Conservation (phyloP, 352 stramenopile species). For the Globisporangium iwayamae region DNA sequence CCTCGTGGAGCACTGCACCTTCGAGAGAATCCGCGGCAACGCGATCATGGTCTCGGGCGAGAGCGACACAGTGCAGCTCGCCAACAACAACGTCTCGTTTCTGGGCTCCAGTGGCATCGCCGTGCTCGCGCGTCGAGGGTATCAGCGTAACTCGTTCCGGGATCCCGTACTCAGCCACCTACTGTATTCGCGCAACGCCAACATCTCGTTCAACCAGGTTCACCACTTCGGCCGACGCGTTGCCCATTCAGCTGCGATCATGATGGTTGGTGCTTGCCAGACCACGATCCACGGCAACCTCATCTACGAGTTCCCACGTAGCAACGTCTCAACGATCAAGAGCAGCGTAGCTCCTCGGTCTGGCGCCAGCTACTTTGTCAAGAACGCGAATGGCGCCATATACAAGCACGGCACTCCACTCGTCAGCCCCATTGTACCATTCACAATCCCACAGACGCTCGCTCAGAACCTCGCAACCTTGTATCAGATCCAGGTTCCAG, state of each 20-base stretch:
- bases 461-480: constrained; percentile 27
- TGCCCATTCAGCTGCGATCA: constrained; percentile 48
- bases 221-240: constrained; percentile 59
- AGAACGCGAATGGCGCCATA: constrained; percentile 41
- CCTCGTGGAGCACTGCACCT: constrained; percentile 52
- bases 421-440: constrained; percentile 25
- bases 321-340: constrained; percentile 1
- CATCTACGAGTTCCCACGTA: constrained; percentile 39
- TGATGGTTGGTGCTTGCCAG: constrained; percentile 48
- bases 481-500: constrained; percentile 36
- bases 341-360: not conserved
- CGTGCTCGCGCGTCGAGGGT: constrained; percentile 31
- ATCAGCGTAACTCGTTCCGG: constrained; percentile 35
- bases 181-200: constrained; percentile 36
- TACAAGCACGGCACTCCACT: constrained; percentile 24
- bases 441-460: constrained; percentile 22
- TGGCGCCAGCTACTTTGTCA: constrained; percentile 32
- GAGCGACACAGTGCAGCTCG: constrained; percentile 42
- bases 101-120: constrained; percentile 50
- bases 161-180: constrained; percentile 33
- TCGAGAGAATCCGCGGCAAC: constrained; percentile 71
- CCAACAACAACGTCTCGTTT: constrained; percentile 73
- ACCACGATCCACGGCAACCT: constrained; percentile 54
- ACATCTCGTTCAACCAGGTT: constrained; percentile 73
- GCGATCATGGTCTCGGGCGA: constrained; percentile 63